Evolutionary conservation across 2,329 filamentous ascomycete species (phyloP).

Genomic region (Harringtonia lauricola): DNA sequence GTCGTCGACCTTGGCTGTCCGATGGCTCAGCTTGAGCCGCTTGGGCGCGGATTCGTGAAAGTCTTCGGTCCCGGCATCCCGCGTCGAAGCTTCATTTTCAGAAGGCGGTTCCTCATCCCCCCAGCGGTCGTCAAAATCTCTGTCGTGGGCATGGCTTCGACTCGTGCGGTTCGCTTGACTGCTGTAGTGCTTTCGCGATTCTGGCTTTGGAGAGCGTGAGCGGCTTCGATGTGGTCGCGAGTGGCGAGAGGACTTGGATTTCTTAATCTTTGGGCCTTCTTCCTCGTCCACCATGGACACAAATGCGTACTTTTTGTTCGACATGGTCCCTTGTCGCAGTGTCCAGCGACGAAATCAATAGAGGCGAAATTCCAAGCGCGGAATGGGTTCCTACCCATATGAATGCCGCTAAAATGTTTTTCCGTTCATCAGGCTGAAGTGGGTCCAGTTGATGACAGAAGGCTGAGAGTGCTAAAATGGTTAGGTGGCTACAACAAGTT

Average conservation of each 20-base stretch:
- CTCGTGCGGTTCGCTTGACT: constrained; percentile 24
- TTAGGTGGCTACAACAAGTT: constrained; percentile 3
- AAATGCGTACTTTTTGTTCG: constrained; percentile 52
- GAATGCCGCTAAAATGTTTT: constrained; percentile 9
- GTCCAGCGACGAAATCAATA: too few species aligned
- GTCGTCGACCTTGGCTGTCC: constrained; percentile 14
- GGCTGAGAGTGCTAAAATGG: too few species aligned
- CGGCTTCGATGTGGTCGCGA: constrained; percentile 16
- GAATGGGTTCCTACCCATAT: constrained; percentile 1
- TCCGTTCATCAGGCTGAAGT: constrained; percentile 1
- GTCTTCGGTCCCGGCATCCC: constrained; percentile 38
- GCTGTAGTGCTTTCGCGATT: constrained; percentile 26
- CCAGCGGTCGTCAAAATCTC: constrained; percentile 67
- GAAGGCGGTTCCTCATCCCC: constrained; percentile 58
- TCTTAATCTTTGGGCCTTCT: constrained; percentile 33
- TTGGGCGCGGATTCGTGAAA: constrained; percentile 62
- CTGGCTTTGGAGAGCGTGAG: constrained; percentile 13
- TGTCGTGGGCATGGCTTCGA: constrained; percentile 21
- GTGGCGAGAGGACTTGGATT: constrained; percentile 14
- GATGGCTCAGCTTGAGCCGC: constrained; percentile 51
- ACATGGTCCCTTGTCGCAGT: constrained; percentile 11
- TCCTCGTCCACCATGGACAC: constrained; percentile 56
- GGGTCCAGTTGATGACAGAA: not conserved
- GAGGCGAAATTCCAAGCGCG: too few species aligned
- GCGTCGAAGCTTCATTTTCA: constrained; percentile 11